Evolutionary conservation across 257 asterid species (phyloP).

Genomic region (Avicennia marina): DNA sequence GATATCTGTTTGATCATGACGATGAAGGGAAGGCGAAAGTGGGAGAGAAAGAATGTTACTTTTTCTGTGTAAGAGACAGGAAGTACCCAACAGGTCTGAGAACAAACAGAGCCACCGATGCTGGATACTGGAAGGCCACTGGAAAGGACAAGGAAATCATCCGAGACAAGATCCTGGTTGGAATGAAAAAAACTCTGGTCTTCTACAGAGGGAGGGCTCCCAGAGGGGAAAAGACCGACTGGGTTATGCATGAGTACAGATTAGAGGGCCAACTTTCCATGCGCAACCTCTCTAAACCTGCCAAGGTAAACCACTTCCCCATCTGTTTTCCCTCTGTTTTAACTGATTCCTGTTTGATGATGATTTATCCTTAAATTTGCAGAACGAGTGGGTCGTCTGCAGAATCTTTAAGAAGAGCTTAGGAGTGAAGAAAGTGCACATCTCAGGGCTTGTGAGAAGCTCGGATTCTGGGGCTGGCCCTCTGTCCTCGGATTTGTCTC

Average conservation of each 20-base stretch:
- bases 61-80: constrained; percentile 58
- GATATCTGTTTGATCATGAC: too few relatives aligned
- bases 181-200: constrained; percentile 76
- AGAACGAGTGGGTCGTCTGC: constrained; percentile 87
- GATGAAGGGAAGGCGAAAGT: constrained; percentile 69
- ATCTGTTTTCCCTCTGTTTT: constrained; percentile 1
- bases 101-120: constrained; percentile 65
- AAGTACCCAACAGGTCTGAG: constrained; percentile 76
- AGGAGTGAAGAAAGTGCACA: constrained; percentile 59
- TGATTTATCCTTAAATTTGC: constrained; percentile 2
- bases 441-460: constrained; percentile 35
- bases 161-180: constrained; percentile 40
- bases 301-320: constrained; percentile 28
- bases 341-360: neutral
- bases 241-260: constrained; percentile 84
- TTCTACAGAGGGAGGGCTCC: constrained; percentile 77
- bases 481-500: constrained; percentile 44
- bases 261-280: constrained; percentile 42
- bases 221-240: constrained; percentile 56
- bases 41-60: constrained; percentile 80
- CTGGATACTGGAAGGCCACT: constrained; percentile 85
- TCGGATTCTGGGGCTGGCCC: neutral
- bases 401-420: constrained; percentile 63
- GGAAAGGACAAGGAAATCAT: constrained; percentile 69
- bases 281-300: constrained; percentile 37